These are phyloP conservation scores for Colletotrichum spaethianum DNA, from an alignment of 2,329 filamentous ascomycete species.

Conservation along the genomic window DNA sequence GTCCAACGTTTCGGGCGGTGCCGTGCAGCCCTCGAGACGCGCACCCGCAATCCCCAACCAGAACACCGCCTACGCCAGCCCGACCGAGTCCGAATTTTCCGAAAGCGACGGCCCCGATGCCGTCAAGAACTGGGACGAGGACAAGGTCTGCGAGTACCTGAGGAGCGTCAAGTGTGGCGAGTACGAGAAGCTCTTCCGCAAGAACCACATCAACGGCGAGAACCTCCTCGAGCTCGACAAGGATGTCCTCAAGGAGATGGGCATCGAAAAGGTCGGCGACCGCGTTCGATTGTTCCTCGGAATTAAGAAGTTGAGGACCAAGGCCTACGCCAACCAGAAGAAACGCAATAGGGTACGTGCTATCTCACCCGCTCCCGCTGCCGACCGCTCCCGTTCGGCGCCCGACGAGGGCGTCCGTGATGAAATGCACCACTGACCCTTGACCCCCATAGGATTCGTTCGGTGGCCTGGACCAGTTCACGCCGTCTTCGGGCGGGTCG, in stretches of 20 bases:
- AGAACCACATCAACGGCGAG: slow-evolving; percentile 97
- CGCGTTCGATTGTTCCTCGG: slow-evolving; percentile 90
- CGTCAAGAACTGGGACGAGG: slow-evolving; percentile 91
- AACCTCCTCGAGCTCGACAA: slow-evolving; percentile 98
- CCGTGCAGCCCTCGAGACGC: slow-evolving; percentile 67
- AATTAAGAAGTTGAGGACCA: slow-evolving; percentile 86
- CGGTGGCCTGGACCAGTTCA: slow-evolving; percentile 79
- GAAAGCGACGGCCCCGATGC: slow-evolving; percentile 83
- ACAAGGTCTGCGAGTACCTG: slow-evolving; percentile 91
- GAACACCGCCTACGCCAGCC: slow-evolving; percentile 79
- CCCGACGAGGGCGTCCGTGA: slow-evolving; percentile 2
- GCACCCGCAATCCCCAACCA: slow-evolving; percentile 63
- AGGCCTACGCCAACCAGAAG: slow-evolving; percentile 81
- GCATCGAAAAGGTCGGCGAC: slow-evolving; percentile 97
- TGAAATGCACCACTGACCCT: slow-evolving; percentile 19
- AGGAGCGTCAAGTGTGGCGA: slow-evolving; percentile 92
- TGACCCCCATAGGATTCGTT: slow-evolving; percentile 79
- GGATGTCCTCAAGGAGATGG: slow-evolving; percentile 96
- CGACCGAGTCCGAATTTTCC: slow-evolving; percentile 93
- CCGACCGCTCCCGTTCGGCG: background rate
- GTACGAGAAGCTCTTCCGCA: slow-evolving; percentile 90
- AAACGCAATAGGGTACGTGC: slow-evolving; percentile 85
- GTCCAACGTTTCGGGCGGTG: slow-evolving; percentile 62
- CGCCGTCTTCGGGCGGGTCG: slow-evolving; percentile 73
- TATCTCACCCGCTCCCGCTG: background rate